Percentiles rank a stretch among this genome's conserved stretches.
Evolutionary conservation across 208 protist species (phyloP).

Genomic region (Eutreptiella sp.): DNA sequence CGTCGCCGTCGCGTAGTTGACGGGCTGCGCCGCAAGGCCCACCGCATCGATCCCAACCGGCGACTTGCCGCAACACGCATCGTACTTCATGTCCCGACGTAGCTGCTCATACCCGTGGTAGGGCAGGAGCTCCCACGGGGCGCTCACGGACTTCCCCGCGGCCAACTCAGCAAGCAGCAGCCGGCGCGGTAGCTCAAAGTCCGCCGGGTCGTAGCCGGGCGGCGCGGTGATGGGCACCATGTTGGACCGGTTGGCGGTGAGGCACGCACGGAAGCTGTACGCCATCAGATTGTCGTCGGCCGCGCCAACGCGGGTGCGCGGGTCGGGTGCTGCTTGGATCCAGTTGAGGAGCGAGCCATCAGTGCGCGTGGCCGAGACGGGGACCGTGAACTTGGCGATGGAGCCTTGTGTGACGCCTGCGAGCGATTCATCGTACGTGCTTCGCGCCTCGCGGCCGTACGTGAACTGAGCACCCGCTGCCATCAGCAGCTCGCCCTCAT

Average conservation of each 20-base stretch:
- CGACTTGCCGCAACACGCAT: background rate
- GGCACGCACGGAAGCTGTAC: conserved; percentile 5
- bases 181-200: conserved; percentile 16
- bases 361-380: too few species aligned
- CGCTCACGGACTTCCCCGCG: background rate
- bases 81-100: conserved; percentile 7
- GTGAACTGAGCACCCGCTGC: background rate
- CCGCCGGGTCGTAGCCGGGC: background rate
- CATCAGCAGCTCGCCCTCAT: conserved; percentile 14
- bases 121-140: background rate
- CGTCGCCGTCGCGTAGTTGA: conserved; percentile 17
- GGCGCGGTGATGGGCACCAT: conserved; percentile 6
- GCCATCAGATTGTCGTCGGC: conserved; percentile 11
- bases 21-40: background rate
- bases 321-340: background rate
- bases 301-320: background rate
- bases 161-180: background rate
- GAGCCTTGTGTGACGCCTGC: conserved; percentile 8
- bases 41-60: conserved; percentile 11
- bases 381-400: background rate
- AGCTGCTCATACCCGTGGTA: conserved; percentile 17
- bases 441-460: conserved; percentile 4
- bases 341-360: background rate
- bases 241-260: conserved; percentile 13
- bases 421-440: conserved; percentile 10